A percentile compares a stretch with the other conserved stretches of the same genome.
Evolutionary conservation across 2,329 filamentous ascomycete genomes (phyloP).

Genomic region (Cladophialophora yegresii): DNA sequence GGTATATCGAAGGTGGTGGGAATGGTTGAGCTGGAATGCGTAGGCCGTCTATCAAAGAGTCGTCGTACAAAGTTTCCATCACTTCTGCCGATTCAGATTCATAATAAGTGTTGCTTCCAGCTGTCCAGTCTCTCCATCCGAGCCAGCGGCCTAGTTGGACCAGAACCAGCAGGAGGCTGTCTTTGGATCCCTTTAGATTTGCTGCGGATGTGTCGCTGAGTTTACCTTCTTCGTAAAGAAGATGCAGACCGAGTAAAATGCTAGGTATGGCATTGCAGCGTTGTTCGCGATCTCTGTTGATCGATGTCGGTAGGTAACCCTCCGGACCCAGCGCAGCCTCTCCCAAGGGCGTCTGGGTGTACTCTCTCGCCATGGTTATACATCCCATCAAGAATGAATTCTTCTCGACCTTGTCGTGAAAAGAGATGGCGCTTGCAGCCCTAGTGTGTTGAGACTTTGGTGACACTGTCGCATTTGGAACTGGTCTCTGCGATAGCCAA

Average conservation of each 20-base stretch:
- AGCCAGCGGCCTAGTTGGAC: constrained; percentile 83
- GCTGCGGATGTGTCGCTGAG: constrained; percentile 64
- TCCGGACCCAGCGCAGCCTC: constrained; percentile 55
- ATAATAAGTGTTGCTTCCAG: constrained; percentile 57
- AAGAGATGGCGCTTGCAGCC: constrained; percentile 54
- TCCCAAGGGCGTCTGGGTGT: constrained; percentile 62
- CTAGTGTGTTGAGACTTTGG: constrained; percentile 39
- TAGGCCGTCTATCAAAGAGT: constrained; percentile 49
- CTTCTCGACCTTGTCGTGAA: constrained; percentile 14
- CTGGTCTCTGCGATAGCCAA: constrained; percentile 55
- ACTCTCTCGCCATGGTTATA: constrained; percentile 64
- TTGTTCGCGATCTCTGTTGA: constrained; percentile 56
- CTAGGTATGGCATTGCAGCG: constrained; percentile 67
- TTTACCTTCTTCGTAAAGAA: constrained; percentile 87
- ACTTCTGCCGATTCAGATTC: constrained; percentile 61
- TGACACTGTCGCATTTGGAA: neutral
- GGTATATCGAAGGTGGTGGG: constrained; percentile 61
- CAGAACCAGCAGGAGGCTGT: constrained; percentile 69
- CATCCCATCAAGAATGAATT: constrained; percentile 49
- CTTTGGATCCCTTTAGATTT: constrained; percentile 46
- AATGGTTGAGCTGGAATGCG: constrained; percentile 55
- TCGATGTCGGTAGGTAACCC: constrained; percentile 67
- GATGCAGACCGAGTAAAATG: constrained; percentile 73
- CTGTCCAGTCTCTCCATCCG: constrained; percentile 67
- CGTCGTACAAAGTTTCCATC: constrained; percentile 59